These are phyloP conservation scores for Sugiyamaella neomexicana DNA, from an alignment of 1,139 yeast genomes.

Conservation along the genomic window DNA sequence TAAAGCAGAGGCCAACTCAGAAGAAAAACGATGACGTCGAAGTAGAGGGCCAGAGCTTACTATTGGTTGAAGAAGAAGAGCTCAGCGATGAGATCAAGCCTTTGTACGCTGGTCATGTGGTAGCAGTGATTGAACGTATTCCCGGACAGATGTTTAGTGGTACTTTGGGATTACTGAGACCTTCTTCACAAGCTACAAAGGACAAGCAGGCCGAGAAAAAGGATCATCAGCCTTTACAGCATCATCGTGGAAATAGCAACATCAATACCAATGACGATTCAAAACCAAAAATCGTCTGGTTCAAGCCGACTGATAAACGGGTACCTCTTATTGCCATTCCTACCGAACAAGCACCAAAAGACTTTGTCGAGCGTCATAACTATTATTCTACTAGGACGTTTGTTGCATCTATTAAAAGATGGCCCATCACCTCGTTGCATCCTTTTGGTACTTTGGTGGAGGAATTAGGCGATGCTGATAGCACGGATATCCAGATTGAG, in stretches of 20 bases:
- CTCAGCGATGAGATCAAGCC: conserved; percentile 92
- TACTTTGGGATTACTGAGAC: conserved; percentile 87
- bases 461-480: conserved; percentile 79
- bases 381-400: conserved; percentile 77
- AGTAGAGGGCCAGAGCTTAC: conserved; percentile 93
- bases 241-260: neutral
- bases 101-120: conserved; percentile 95
- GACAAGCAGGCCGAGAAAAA: conserved; percentile 60
- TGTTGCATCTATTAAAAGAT: conserved; percentile 93
- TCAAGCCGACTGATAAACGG: conserved; percentile 95
- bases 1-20: conserved; percentile 96
- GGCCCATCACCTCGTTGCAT: conserved; percentile 98
- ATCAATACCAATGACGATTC: conserved; percentile 24
- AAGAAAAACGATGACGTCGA: conserved; percentile 98
- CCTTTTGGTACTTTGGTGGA: conserved; percentile 95
- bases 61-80: conserved; percentile 93
- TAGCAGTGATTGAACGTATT: conserved; percentile 94
- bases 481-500: conserved; percentile 76
- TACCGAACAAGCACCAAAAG: conserved; percentile 95
- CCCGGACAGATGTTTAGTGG: conserved; percentile 93
- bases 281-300: conserved; percentile 96
- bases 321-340: conserved; percentile 98
- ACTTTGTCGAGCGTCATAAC: conserved; percentile 90
- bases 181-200: conserved; percentile 92
- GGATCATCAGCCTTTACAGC: conserved; percentile 39